phyloP scores from a whole-genome alignment of 2,329 filamentous ascomycete species.

The Sphaerulina vaccinii region DNA sequence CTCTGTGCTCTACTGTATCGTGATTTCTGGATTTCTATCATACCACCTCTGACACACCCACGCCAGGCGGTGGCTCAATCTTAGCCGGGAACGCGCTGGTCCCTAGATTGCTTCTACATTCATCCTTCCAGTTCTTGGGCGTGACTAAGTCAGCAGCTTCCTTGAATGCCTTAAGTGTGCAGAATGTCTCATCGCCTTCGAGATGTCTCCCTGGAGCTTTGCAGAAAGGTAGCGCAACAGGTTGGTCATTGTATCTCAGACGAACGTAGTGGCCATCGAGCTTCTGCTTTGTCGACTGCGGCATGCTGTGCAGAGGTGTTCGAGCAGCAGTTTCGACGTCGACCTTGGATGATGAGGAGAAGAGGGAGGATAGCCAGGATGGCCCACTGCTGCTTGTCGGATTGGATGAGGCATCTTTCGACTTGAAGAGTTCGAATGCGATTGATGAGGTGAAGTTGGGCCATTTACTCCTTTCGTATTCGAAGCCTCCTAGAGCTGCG shows the following conservation, averaged over 20 bases:
- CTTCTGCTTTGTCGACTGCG: constrained; percentile 55
- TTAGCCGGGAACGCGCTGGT: constrained; percentile 40
- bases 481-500: constrained; percentile 74
- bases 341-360: constrained; percentile 20
- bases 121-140: constrained; percentile 71
- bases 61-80: constrained; percentile 22
- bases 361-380: constrained; percentile 34
- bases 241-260: constrained; percentile 83
- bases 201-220: constrained; percentile 74
- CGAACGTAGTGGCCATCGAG: constrained; percentile 82
- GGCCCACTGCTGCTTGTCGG: constrained; percentile 18
- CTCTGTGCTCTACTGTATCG: too few relatives aligned
- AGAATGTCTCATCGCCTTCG: constrained; percentile 82
- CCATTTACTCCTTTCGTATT: constrained; percentile 66
- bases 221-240: constrained; percentile 81
- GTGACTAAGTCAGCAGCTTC: constrained; percentile 86
- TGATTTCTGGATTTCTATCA: background rate
- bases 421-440: constrained; percentile 83
- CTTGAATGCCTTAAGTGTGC: constrained; percentile 91
- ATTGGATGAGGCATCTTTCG: constrained; percentile 38
- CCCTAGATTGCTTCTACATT: constrained; percentile 60
- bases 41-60: background rate
- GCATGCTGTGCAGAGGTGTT: constrained; percentile 58
- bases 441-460: constrained; percentile 92
- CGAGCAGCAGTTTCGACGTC: constrained; percentile 40